Percentiles rank a stretch among this genome's conserved stretches.
These are phyloP conservation scores for Yamadazyma nakazawae DNA, from an alignment of 805 yeast genomes.

Conservation along the genomic window DNA sequence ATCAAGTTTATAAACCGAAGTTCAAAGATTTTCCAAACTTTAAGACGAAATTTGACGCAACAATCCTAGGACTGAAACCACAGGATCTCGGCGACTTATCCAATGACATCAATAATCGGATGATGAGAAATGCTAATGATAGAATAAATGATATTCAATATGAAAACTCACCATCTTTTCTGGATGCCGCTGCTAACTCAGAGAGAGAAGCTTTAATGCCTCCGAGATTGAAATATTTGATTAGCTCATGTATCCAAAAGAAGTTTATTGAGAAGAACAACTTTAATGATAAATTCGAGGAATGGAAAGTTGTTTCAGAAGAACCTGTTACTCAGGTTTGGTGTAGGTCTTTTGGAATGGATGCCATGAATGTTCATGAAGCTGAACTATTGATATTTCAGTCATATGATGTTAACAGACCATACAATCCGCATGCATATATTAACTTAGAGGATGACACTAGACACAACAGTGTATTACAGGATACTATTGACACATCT, in stretches of 20 bases:
- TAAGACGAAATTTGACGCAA: slow-evolving; percentile 34
- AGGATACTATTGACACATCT: slow-evolving; percentile 34
- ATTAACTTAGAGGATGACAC: slow-evolving; percentile 24
- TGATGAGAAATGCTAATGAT: neutral
- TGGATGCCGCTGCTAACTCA: slow-evolving; percentile 22
- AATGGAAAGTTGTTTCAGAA: slow-evolving; percentile 63
- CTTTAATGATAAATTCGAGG: neutral
- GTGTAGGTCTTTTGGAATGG: slow-evolving; percentile 53
- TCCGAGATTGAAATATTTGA: slow-evolving; percentile 47
- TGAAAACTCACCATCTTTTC: slow-evolving; percentile 26
- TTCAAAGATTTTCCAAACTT: slow-evolving; percentile 49
- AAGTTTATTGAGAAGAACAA: slow-evolving; percentile 34
- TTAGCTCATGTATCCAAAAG: slow-evolving; percentile 59
- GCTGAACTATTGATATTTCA: slow-evolving; percentile 44
- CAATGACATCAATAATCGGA: slow-evolving; percentile 1
- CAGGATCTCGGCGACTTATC: slow-evolving; percentile 6
- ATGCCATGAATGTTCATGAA: slow-evolving; percentile 49
- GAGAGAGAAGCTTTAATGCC: slow-evolving; percentile 47
- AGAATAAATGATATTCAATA: slow-evolving; percentile 24
- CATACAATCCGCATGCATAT: slow-evolving; percentile 26
- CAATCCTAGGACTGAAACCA: slow-evolving; percentile 17
- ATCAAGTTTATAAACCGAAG: slow-evolving; percentile 44
- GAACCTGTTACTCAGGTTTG: slow-evolving; percentile 51
- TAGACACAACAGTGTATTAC: slow-evolving; percentile 23
- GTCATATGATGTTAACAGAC: slow-evolving; percentile 32